Evolutionary conservation across 768 basidiomycete genomes (phyloP), one percentile per base, ranked within the genome.

Genomic region (Pleurotus eryngii): DNA sequence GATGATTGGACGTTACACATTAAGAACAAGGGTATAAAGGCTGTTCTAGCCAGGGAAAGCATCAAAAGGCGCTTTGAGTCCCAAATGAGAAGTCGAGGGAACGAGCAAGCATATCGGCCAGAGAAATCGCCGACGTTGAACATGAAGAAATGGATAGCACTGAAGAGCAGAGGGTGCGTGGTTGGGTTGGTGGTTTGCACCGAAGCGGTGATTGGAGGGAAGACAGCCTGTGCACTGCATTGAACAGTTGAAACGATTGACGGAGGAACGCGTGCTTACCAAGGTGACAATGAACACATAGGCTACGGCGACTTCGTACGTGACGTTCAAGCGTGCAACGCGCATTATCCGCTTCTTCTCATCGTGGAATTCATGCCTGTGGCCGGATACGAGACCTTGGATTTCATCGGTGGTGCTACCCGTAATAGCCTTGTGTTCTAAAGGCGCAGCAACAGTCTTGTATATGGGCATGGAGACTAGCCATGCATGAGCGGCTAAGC

Each of bases 11-110:
- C 72, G 66, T 97, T 97, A 78, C 94, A 96, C 72, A 88, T 76
- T n/a, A 96, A 78, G 70, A 96, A 88, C 42, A 95, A 64, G 27
- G 92, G 92, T 48, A 97, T 82, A 73, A 96, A 95, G 35, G 93
- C 65, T 1, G 86, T 89, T 55, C 95, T 85, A 3, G 82, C 69
- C 42, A 89, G 67, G 14, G 92, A 87, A 22, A 92, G 71, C 5
- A 67, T 65, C 14, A 92, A 67, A 39, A 95, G 79, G 35, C 79
- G 79, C 20, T 74, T 78, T 4, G 82, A 80, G 3, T 85, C 85
- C 84, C 90, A 93, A 53, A 93, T 73, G 30, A 86, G 69, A 18
- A 94, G 69, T 6, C 68, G 66, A 5, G 87, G 86, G 63, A 85
- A 77, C 4, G 87, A 81, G 68, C 89, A 91, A 59, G 82, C 63